Evolutionary conservation across 1,284 basidiomycete species (phyloP), one percentile per base, ranked within the genome.

Genomic region (Wolfiporia cocos): DNA sequence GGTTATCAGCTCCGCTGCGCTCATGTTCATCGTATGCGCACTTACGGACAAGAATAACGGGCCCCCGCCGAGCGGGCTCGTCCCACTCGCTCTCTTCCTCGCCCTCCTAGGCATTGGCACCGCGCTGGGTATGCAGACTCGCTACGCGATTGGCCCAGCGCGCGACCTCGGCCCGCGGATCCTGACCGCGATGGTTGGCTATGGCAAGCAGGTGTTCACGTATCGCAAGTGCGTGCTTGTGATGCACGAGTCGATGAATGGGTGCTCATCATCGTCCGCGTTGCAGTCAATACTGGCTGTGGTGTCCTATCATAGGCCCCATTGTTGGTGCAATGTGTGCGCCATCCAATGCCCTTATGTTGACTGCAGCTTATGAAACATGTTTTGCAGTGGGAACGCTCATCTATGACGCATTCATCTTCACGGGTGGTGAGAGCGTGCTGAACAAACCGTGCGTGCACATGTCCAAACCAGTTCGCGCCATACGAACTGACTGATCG

Each of bases 241-340:
- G n/a, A n/a, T n/a, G n/a, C n/a, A n/a, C n/a, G n/a, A n/a, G n/a
- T n/a, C n/a, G n/a, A n/a, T n/a, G n/a, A n/a, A n/a, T n/a, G n/a
- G n/a, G n/a, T n/a, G n/a, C n/a, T n/a, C n/a, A n/a, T n/a, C n/a
- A n/a, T n/a, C n/a, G n/a, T n/a, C n/a, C n/a, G 20, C 2, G 18
- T 26, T 49, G 49, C 34, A 70, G 67, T 51, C 81, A 83, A 47
- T 90, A 87, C 55, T 90, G 84, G 84, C 46, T 86, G 12, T 89
- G 86, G 86, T 81, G 79, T 50, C 76, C 81, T 12, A 49, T 80
- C 10, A 60, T 85, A 30, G 81, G 63, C 2, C 74, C 79, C 2
- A 71, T 83, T 46, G 44, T 73, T 19, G 82, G 81, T 19, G 76
- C 69, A 34, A 67, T 76, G 41, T 49, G 57, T 59, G 24, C 39